Percentiles rank a stretch among this genome's conserved stretches.
These are phyloP conservation scores for Cercis canadensis DNA, from an alignment of 306 rosid genomes.

Conservation along the genomic window DNA sequence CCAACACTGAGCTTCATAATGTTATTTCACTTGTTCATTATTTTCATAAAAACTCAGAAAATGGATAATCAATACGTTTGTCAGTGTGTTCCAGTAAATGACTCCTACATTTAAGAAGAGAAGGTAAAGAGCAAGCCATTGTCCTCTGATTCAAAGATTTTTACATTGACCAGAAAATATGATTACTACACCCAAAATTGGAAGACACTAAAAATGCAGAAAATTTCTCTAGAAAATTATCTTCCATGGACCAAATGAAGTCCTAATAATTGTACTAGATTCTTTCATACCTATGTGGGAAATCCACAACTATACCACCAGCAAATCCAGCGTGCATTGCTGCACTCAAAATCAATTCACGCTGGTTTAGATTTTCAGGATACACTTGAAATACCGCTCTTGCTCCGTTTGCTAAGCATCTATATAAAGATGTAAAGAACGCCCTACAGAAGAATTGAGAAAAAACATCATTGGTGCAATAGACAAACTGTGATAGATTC, in stretches of 20 bases:
- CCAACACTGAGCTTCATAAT: conserved; percentile 13
- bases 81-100: not conserved
- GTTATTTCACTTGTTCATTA: not conserved
- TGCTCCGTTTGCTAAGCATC: conserved; percentile 82
- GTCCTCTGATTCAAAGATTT: not conserved
- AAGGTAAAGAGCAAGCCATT: not conserved
- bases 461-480: conserved; percentile 5
- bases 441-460: conserved; percentile 57
- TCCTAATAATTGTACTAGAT: not conserved
- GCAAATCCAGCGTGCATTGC: conserved; percentile 96
- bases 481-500: conserved; percentile 14
- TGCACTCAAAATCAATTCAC: conserved; percentile 74
- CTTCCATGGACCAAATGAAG: conserved; percentile 18
- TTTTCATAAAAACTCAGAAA: not conserved
- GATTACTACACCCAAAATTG: conserved; percentile 15
- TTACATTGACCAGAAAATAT: not conserved
- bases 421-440: conserved; percentile 86
- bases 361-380: conserved; percentile 76
- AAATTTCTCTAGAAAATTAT: not conserved
- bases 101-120: conserved; percentile 8
- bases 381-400: conserved; percentile 90
- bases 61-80: not conserved
- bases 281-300: conserved; percentile 76
- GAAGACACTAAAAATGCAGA: not conserved
- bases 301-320: conserved; percentile 93